phyloP scores from a whole-genome alignment of 139 green algal species.

The Chlamydomonas sphaeroides region DNA sequence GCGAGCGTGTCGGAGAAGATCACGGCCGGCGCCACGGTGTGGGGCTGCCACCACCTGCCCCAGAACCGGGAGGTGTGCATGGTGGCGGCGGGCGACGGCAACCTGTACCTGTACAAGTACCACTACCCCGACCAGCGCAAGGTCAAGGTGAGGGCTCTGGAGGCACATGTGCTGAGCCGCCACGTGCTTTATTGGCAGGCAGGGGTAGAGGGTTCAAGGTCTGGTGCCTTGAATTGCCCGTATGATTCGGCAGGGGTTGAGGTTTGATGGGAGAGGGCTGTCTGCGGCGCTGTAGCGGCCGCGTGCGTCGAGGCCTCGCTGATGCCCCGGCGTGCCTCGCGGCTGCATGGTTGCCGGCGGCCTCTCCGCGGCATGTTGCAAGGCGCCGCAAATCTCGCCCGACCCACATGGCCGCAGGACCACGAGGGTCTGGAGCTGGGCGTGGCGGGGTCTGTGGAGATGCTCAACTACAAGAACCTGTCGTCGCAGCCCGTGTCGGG shows the following conservation, averaged over 20 bases:
- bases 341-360: too few relatives aligned
- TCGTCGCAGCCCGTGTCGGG: conserved; percentile 84
- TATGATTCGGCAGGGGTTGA: too few relatives aligned
- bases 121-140: conserved; percentile 89
- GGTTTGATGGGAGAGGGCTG: too few relatives aligned
- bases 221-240: too few relatives aligned
- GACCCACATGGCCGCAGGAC: conserved; percentile 76
- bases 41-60: conserved; percentile 80
- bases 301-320: too few relatives aligned
- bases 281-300: too few relatives aligned
- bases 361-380: too few relatives aligned
- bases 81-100: conserved; percentile 81
- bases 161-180: too few relatives aligned
- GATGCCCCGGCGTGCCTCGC: too few relatives aligned
- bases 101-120: conserved; percentile 90
- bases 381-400: too few relatives aligned
- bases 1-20: conserved; percentile 70
- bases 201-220: too few relatives aligned
- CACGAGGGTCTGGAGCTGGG: conserved; percentile 70
- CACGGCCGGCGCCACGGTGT: conserved; percentile 75
- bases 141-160: conserved; percentile 69
- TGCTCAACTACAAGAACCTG: conserved; percentile 67
- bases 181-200: too few relatives aligned
- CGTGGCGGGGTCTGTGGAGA: conserved; percentile 80
- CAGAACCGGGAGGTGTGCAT: conserved; percentile 90